A percentile compares a stretch with the other conserved stretches of the same genome.
phyloP scores from a whole-genome alignment of 768 basidiomycete genomes.

The Baorangia bicolor region DNA sequence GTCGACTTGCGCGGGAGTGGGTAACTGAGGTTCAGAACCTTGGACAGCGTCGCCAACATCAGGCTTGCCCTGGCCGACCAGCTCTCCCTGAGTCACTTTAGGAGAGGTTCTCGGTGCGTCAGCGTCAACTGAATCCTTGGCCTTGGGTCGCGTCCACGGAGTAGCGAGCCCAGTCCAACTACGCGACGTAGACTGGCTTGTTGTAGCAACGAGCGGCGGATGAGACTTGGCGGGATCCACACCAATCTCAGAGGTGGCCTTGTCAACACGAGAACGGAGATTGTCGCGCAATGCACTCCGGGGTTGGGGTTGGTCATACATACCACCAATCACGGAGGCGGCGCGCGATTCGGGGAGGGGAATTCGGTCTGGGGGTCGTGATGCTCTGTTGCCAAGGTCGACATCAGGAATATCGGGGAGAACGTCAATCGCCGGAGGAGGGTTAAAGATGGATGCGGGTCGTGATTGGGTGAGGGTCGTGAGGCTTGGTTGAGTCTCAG shows the following conservation, averaged over 20 bases:
- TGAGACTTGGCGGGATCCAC: slow-evolving; percentile 9
- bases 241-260: slow-evolving; percentile 26
- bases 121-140: not conserved
- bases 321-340: slow-evolving; percentile 29
- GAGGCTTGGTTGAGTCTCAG: not conserved
- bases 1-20: slow-evolving; percentile 29
- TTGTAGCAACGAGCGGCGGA: not conserved
- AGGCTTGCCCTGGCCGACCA: not conserved
- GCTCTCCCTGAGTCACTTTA: not conserved
- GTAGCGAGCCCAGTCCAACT: not conserved
- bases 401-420: slow-evolving; percentile 21
- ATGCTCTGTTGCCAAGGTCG: not conserved
- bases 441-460: slow-evolving; percentile 12
- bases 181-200: slow-evolving; percentile 3
- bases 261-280: slow-evolving; percentile 15
- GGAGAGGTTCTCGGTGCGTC: not conserved
- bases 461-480: slow-evolving; percentile 6
- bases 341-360: slow-evolving; percentile 32
- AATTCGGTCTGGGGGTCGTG: slow-evolving; percentile 19
- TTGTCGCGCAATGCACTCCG: slow-evolving; percentile 12
- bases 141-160: slow-evolving; percentile 3
- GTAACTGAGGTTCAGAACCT: slow-evolving; percentile 6
- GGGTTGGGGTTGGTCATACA: slow-evolving; percentile 23
- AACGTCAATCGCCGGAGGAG: slow-evolving; percentile 9
- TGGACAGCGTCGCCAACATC: slow-evolving; percentile 3